phyloP scores from a whole-genome alignment of 192 early-diverging fungal species.

The Backusella westeae region DNA sequence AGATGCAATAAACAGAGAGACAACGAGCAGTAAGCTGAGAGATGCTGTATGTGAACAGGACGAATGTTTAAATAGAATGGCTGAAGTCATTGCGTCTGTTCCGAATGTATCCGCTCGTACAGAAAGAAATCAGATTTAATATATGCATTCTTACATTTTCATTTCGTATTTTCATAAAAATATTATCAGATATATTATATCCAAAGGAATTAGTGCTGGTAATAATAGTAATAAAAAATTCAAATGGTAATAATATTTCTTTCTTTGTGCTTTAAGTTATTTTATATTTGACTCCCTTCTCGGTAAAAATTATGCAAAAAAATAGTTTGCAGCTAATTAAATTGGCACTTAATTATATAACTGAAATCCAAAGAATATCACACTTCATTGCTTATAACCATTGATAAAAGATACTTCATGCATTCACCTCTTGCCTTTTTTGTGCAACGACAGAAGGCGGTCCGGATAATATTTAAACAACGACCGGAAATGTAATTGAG shows the following conservation, averaged over 20 bases:
- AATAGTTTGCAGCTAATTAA: too few relatives aligned
- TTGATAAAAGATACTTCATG: not conserved
- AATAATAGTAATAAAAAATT: too few relatives aligned
- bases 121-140: not conserved
- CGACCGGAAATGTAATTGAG: not conserved
- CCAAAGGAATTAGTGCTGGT: not conserved
- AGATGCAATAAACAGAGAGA: slow-evolving; percentile 23
- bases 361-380: too few relatives aligned
- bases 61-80: slow-evolving; percentile 16
- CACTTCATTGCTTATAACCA: too few relatives aligned
- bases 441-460: not conserved
- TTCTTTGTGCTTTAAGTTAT: too few relatives aligned
- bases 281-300: too few relatives aligned
- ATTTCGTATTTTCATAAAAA: not conserved
- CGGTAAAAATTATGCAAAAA: too few relatives aligned
- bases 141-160: not conserved
- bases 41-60: slow-evolving; percentile 27
- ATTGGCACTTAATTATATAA: too few relatives aligned
- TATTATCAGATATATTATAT: not conserved
- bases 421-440: not conserved
- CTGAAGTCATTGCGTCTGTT: slow-evolving; percentile 18
- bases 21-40: slow-evolving; percentile 9
- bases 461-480: not conserved
- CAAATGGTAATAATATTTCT: too few relatives aligned
- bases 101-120: not conserved